Percentiles rank a stretch among this genome's conserved stretches.
These are phyloP conservation scores for Quercus phellos DNA, from an alignment of 331 rosid species.

Conservation along the genomic window DNA sequence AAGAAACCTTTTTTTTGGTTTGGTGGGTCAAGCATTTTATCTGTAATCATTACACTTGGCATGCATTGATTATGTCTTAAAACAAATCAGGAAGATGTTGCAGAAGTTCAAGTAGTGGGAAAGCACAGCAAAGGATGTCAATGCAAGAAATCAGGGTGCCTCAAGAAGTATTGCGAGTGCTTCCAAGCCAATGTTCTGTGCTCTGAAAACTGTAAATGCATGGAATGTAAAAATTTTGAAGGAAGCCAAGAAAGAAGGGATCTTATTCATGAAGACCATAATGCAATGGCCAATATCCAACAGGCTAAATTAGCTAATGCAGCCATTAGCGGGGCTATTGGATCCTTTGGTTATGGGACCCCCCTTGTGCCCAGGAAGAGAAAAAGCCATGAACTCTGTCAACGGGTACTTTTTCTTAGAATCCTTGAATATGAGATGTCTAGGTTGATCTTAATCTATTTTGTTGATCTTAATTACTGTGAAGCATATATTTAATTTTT, in stretches of 20 bases:
- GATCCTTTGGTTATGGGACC: conserved; percentile 45
- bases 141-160: conserved; percentile 87
- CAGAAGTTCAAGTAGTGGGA: conserved; percentile 54
- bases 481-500: background rate
- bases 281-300: conserved; percentile 32
- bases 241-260: conserved; percentile 46
- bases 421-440: conserved; percentile 16
- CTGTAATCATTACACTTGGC: conserved; percentile 18
- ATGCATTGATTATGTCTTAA: conserved; percentile 23
- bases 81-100: conserved; percentile 49
- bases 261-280: conserved; percentile 37
- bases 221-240: conserved; percentile 41
- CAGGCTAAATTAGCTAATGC: conserved; percentile 50
- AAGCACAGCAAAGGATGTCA: conserved; percentile 89
- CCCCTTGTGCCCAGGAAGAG: conserved; percentile 47
- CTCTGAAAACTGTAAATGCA: conserved; percentile 45
- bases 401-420: conserved; percentile 43
- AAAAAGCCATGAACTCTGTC: conserved; percentile 38
- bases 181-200: conserved; percentile 59
- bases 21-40: conserved; percentile 6
- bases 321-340: conserved; percentile 50
- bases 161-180: conserved; percentile 86
- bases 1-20: conserved; percentile 5
- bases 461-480: background rate
- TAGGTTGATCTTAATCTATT: conserved; percentile 13